Base-by-base conservation (phyloP, 257 asterid species). In the Voacanga thouarsii region DNA sequence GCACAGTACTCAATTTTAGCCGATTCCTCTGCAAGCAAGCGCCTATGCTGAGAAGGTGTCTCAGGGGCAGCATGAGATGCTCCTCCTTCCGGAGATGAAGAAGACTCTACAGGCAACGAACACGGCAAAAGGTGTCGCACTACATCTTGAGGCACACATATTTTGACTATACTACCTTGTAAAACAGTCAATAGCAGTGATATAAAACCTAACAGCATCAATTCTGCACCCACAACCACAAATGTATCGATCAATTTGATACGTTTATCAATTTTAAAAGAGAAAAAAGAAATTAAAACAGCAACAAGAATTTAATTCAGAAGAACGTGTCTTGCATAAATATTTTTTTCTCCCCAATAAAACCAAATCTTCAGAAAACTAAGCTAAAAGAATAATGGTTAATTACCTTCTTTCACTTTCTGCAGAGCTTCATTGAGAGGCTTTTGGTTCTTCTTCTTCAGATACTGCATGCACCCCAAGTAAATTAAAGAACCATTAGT, bases 141-240 rank as follows among this genome's bases (percentile, higher is more conserved):
- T 6, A 80, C 71, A 57, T 68, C 66, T 49, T 71, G 47, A 11
- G 78, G 68, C 71, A 87, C 88, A 59, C 90, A 87, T 1, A 87
- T 63, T 74, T 84, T 83, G 26, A 81, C 82, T 21, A 87, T 76
- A 0, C 82, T 50, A 11, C 64, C 68, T 74, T 87, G 90, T 50
- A 77, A 78, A 66, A 84, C 90, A 8, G 90, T 84, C 82, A 87
- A 33, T 50, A 87, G 77, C 81, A 87, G 72, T 5, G 90, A 87
- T 69, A 87, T 87, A 44, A 87, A 87, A 75, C 90, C 90, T 73
- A 87, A 80, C n/a, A 87, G 85, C 90, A 87, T 87, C 90, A 87
- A 68, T 76, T 87, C 90, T 87, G 88, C 87, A 82, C 21, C 73
- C 47, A 60, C 37, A 59, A n/a, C 69, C 55, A 60, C 37, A 59